phyloP scores from a whole-genome alignment of 257 asterid species.

The Scutellaria minor region DNA sequence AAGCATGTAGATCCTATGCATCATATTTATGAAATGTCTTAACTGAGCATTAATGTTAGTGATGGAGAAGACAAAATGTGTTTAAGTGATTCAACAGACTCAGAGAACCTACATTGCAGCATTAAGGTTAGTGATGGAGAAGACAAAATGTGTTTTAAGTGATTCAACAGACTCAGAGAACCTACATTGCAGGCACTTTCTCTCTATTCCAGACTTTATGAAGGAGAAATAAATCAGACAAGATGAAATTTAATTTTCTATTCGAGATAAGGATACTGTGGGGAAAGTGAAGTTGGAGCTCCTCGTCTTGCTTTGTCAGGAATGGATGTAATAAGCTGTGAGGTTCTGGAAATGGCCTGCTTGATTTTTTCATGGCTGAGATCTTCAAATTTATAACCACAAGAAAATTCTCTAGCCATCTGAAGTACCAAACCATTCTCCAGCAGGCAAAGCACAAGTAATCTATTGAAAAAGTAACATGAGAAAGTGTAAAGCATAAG shows the following conservation, averaged over 20 bases:
- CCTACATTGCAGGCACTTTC: slow-evolving; percentile 19
- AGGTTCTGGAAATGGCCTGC: slow-evolving; percentile 57
- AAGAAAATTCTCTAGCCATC: slow-evolving; percentile 59
- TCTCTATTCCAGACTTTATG: slow-evolving; percentile 13
- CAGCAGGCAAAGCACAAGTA: slow-evolving; percentile 76
- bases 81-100: slow-evolving; percentile 26
- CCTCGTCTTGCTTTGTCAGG: slow-evolving; percentile 92
- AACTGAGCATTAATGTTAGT: slow-evolving; percentile 7
- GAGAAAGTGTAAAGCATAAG: slow-evolving; percentile 20
- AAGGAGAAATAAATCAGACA: slow-evolving; percentile 20
- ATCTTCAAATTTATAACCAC: slow-evolving; percentile 49
- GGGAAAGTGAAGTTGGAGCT: slow-evolving; percentile 68
- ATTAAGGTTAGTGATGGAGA: slow-evolving; percentile 25
- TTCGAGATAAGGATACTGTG: slow-evolving; percentile 72
- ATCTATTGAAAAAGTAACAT: slow-evolving; percentile 50
- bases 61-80: slow-evolving; percentile 26
- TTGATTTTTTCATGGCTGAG: slow-evolving; percentile 54
- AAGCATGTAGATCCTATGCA: slow-evolving; percentile 19
- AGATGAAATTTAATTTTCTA: slow-evolving; percentile 24
- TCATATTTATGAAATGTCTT: slow-evolving; percentile 24
- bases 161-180: slow-evolving; percentile 26
- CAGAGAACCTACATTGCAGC: slow-evolving; percentile 24
- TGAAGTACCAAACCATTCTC: slow-evolving; percentile 66
- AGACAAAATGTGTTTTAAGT: slow-evolving; percentile 19
- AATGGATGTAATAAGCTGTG: slow-evolving; percentile 83